A percentile compares a stretch with the other conserved stretches of the same genome.
Conservation (phyloP, 2,329 filamentous ascomycete genomes). For the Aspergillus carbonarius region DNA sequence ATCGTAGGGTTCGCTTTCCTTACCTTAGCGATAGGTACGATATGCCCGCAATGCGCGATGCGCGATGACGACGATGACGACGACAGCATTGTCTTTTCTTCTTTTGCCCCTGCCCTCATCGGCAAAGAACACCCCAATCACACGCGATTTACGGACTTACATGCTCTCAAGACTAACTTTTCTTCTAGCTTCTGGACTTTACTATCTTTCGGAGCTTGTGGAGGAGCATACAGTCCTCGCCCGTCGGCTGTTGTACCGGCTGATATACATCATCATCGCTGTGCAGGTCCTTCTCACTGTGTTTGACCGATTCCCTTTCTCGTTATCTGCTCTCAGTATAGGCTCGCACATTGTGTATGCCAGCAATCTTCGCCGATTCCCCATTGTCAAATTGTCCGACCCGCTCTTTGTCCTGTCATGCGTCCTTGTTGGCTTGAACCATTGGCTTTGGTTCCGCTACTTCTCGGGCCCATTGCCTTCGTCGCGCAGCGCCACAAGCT, state of each 20-base stretch:
- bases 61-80: neutral
- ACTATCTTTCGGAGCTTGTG: slow-evolving; percentile 96
- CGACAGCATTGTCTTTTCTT: neutral
- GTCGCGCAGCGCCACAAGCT: slow-evolving; percentile 28
- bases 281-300: slow-evolving; percentile 73
- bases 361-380: slow-evolving; percentile 76
- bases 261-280: slow-evolving; percentile 80
- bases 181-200: slow-evolving; percentile 80
- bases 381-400: slow-evolving; percentile 80
- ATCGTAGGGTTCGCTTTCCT: slow-evolving; percentile 89
- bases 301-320: slow-evolving; percentile 81
- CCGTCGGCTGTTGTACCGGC: slow-evolving; percentile 76
- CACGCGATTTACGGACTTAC: neutral
- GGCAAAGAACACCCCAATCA: neutral
- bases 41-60: neutral
- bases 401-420: slow-evolving; percentile 84
- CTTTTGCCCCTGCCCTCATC: neutral
- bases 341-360: slow-evolving; percentile 81
- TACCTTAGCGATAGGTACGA: slow-evolving; percentile 80
- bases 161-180: slow-evolving; percentile 7
- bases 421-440: slow-evolving; percentile 80
- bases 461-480: slow-evolving; percentile 67
- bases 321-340: slow-evolving; percentile 71
- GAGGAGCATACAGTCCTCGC: slow-evolving; percentile 95
- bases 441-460: slow-evolving; percentile 94